Conservation (phyloP, 257 asterid genomes). For the Solanum microdontum region DNA sequence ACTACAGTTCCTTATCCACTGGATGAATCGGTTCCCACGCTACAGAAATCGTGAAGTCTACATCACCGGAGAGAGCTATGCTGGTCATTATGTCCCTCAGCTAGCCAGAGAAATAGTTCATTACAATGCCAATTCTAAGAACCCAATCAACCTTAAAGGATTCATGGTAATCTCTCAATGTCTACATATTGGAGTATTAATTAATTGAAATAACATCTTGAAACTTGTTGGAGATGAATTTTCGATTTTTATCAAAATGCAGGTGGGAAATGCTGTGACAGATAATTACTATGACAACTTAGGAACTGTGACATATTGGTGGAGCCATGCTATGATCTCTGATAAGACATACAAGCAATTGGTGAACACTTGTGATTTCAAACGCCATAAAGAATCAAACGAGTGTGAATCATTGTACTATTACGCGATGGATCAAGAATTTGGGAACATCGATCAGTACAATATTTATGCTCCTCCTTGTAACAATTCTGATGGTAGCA, state of each 20-base stretch:
- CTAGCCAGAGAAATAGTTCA: constrained; percentile 55
- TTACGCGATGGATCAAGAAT: constrained; percentile 92
- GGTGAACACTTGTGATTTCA: constrained; percentile 73
- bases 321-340: constrained; percentile 99
- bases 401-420: constrained; percentile 76
- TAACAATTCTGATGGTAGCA: constrained; percentile 50
- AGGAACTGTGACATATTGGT: constrained; percentile 93
- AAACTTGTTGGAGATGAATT: not conserved
- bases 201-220: not conserved
- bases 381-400: constrained; percentile 49
- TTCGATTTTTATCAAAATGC: not conserved
- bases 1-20: constrained; percentile 51
- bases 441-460: constrained; percentile 92
- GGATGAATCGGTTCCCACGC: constrained; percentile 84
- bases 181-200: not conserved
- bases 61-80: constrained; percentile 85
- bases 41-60: constrained; percentile 58
- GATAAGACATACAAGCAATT: constrained; percentile 67
- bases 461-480: constrained; percentile 89
- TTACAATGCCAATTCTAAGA: constrained; percentile 35
- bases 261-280: constrained; percentile 96
- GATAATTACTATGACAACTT: constrained; percentile 85
- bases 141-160: constrained; percentile 62
- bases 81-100: constrained; percentile 95
- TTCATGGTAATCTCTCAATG: constrained; percentile 50